Conservation (phyloP, 2,329 filamentous ascomycete genomes). For the Fusarium kyushuense region DNA sequence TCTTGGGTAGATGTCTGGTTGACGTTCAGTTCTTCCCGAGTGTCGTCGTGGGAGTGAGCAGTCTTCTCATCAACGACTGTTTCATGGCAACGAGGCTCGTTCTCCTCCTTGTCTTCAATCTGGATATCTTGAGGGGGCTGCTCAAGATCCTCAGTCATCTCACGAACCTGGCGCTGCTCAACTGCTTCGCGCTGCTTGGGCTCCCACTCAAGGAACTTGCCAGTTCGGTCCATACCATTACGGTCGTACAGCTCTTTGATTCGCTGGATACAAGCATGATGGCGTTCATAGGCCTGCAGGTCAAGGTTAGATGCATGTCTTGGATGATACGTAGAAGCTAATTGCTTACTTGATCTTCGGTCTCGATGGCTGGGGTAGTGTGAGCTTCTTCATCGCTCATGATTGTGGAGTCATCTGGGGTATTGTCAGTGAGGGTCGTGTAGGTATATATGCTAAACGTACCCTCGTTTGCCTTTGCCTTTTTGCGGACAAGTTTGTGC, state of each 20-base stretch:
- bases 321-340: not conserved
- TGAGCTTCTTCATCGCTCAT: not conserved
- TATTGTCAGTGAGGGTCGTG: not conserved
- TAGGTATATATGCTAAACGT: not conserved
- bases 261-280: not conserved
- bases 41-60: not conserved
- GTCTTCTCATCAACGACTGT: not conserved
- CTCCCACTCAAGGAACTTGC: not conserved
- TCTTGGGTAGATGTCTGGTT: not conserved
- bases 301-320: not conserved
- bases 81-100: not conserved
- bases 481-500: not conserved
- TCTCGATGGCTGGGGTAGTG: not conserved
- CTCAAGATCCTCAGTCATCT: slow-evolving; percentile 10
- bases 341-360: slow-evolving; percentile 1
- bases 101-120: not conserved
- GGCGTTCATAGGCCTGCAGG: slow-evolving; percentile 5
- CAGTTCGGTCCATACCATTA: not conserved
- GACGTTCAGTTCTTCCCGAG: not conserved
- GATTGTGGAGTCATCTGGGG: slow-evolving; percentile 13
- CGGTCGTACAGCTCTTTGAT: not conserved
- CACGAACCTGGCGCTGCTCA: slow-evolving; percentile 6
- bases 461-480: not conserved
- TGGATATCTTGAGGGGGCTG: not conserved
- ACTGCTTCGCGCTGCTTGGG: not conserved